Percentiles rank a stretch among this genome's conserved stretches.
Conservation (phyloP, 805 yeast genomes). For the Brettanomyces custersianus region DNA sequence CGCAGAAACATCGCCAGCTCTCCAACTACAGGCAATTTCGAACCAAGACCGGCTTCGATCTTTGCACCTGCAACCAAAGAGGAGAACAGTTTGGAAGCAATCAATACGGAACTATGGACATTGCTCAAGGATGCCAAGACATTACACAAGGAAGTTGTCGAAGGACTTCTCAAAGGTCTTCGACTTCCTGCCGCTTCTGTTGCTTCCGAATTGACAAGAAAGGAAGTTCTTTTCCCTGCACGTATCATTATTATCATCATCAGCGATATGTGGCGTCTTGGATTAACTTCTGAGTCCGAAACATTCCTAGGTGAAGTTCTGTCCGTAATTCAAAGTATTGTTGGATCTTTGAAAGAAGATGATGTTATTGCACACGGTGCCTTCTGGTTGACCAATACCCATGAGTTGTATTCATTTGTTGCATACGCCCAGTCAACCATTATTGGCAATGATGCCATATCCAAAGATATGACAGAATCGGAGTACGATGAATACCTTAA, state of each 20-base stretch:
- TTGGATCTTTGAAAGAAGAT: conserved; percentile 71
- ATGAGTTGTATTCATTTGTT: conserved; percentile 90
- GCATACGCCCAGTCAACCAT: conserved; percentile 91
- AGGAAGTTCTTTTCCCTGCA: conserved; percentile 93
- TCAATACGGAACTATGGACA: conserved; percentile 66
- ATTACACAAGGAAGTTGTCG: conserved; percentile 76
- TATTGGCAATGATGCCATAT: conserved; percentile 68
- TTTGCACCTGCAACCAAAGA: conserved; percentile 43
- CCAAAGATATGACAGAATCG: conserved; percentile 77
- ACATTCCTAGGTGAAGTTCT: conserved; percentile 83
- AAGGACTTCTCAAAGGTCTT: conserved; percentile 76
- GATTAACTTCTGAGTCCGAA: conserved; percentile 87
- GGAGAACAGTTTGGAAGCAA: conserved; percentile 48
- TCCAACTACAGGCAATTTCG: conserved; percentile 26
- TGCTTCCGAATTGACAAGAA: conserved; percentile 72
- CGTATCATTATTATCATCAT: conserved; percentile 85
- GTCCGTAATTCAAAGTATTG: conserved; percentile 77
- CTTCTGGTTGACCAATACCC: conserved; percentile 95
- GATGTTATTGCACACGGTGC: conserved; percentile 89
- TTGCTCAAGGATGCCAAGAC: conserved; percentile 62
- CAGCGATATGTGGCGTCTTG: conserved; percentile 97
- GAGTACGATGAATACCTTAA: conserved; percentile 87
- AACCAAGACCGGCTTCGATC: conserved; percentile 52
- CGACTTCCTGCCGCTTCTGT: conserved; percentile 81
- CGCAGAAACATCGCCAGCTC: conserved; percentile 8